These are phyloP conservation scores for Ocimum tenuiflorum DNA, from an alignment of 257 asterid species.

Conservation along the genomic window DNA sequence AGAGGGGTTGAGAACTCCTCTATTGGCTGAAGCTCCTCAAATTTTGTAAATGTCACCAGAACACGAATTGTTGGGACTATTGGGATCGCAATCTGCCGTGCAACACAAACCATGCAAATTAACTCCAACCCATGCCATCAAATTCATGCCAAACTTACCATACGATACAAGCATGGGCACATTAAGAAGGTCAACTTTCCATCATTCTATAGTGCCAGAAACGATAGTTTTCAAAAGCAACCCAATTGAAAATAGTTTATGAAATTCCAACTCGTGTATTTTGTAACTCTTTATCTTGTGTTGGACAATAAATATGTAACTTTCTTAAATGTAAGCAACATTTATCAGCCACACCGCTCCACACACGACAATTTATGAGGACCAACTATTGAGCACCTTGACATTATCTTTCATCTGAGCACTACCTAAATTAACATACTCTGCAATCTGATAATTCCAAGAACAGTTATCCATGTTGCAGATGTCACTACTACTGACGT, in stretches of 20 bases:
- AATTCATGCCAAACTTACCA: not conserved
- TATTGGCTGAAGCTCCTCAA: constrained; percentile 86
- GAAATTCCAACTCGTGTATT: not conserved
- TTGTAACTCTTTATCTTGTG: no score
- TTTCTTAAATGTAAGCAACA: not conserved
- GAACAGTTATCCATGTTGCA: not conserved
- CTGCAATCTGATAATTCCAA: not conserved
- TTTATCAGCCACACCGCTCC: not conserved
- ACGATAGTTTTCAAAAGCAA: not conserved
- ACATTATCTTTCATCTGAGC: not conserved
- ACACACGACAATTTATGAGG: no score
- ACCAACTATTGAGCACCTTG: not conserved
- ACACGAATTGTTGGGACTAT: constrained; percentile 94
- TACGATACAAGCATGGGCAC: not conserved
- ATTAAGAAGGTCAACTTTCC: not conserved
- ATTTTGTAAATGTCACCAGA: constrained; percentile 90
- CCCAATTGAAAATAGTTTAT: not conserved
- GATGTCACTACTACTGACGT: not conserved
- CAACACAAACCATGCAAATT: not conserved
- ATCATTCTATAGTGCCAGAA: not conserved
- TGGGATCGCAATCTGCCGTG: constrained; percentile 92
- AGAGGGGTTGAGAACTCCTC: constrained; percentile 95
- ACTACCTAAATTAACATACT: not conserved
- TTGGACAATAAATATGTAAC: not conserved
- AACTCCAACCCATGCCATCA: no score